phyloP scores from a whole-genome alignment of 2,329 filamentous ascomycete species.

The Ascocoryne sarcoides region DNA sequence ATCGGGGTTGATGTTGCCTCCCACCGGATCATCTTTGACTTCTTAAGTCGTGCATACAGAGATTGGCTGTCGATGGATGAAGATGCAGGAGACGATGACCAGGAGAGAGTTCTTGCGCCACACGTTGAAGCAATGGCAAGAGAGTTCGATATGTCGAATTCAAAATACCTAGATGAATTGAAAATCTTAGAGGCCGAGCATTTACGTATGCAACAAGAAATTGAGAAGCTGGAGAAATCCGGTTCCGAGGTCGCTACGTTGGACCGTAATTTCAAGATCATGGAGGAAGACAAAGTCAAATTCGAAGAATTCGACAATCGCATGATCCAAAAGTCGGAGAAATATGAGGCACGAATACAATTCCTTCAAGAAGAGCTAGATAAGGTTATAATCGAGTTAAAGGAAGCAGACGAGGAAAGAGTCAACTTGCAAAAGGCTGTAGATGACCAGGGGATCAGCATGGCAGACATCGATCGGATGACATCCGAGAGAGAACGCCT shows the following conservation, averaged over 20 bases:
- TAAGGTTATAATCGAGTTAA: slow-evolving; percentile 65
- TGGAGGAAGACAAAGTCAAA: slow-evolving; percentile 90
- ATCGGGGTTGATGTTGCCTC: slow-evolving; percentile 79
- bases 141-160: slow-evolving; percentile 78
- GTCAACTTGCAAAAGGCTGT: slow-evolving; percentile 73
- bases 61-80: slow-evolving; percentile 93
- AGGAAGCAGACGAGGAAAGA: slow-evolving; percentile 76
- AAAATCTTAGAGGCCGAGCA: slow-evolving; percentile 82
- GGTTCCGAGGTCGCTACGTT: slow-evolving; percentile 75
- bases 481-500: slow-evolving; percentile 88
- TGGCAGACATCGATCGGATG: slow-evolving; percentile 99
- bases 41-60: slow-evolving; percentile 79
- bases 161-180: slow-evolving; percentile 75
- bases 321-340: slow-evolving; percentile 77
- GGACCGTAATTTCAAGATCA: slow-evolving; percentile 82
- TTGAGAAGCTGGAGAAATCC: slow-evolving; percentile 81
- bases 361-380: slow-evolving; percentile 81
- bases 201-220: slow-evolving; percentile 69
- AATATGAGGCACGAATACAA: slow-evolving; percentile 72
- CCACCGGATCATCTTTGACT: slow-evolving; percentile 90
- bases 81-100: slow-evolving; percentile 78
- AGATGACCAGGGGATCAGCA: slow-evolving; percentile 88
- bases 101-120: slow-evolving; percentile 67
- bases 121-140: slow-evolving; percentile 82
- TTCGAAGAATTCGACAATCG: slow-evolving; percentile 91